phyloP scores from a whole-genome alignment of 2,329 filamentous ascomycete species.

The Ceratocystis diversiconidia region DNA sequence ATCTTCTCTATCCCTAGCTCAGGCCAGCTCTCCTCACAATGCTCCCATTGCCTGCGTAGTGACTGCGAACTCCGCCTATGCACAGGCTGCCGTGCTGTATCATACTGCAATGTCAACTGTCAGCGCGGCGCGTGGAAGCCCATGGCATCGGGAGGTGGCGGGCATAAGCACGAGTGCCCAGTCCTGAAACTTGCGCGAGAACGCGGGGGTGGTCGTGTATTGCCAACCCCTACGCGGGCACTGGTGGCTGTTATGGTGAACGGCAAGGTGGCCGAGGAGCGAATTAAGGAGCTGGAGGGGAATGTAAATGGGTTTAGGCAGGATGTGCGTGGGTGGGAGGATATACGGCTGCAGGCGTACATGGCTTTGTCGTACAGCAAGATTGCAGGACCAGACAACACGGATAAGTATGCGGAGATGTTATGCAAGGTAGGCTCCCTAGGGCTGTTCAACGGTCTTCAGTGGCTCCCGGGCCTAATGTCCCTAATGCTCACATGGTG shows the following conservation, averaged over 20 bases:
- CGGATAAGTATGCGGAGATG: conserved; percentile 32
- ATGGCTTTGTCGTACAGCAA: conserved; percentile 33
- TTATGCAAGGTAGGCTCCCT: conserved; percentile 36
- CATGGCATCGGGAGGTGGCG: conserved; percentile 12
- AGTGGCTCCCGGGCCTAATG: not conserved
- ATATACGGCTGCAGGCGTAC: conserved; percentile 36
- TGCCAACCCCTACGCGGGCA: conserved; percentile 43
- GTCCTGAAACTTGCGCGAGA: conserved; percentile 30
- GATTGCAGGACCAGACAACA: conserved; percentile 25
- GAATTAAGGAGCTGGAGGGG: conserved; percentile 31
- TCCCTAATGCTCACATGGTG: not conserved
- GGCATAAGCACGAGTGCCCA: conserved; percentile 42
- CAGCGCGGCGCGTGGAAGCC: conserved; percentile 40
- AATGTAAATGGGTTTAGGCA: conserved; percentile 31
- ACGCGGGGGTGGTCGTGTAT: conserved; percentile 22
- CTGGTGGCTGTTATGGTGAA: conserved; percentile 37
- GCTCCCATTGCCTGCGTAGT: conserved; percentile 35
- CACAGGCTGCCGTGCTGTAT: conserved; percentile 37
- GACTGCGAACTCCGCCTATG: conserved; percentile 29
- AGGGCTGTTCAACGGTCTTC: too few species aligned
- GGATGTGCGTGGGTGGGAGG: conserved; percentile 29
- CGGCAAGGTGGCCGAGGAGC: conserved; percentile 25
- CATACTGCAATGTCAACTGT: conserved; percentile 41
- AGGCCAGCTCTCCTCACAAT: conserved; percentile 30
- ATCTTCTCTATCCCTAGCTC: conserved; percentile 36